phyloP scores from a whole-genome alignment of 306 rosid genomes.

The Cucumis melo region DNA sequence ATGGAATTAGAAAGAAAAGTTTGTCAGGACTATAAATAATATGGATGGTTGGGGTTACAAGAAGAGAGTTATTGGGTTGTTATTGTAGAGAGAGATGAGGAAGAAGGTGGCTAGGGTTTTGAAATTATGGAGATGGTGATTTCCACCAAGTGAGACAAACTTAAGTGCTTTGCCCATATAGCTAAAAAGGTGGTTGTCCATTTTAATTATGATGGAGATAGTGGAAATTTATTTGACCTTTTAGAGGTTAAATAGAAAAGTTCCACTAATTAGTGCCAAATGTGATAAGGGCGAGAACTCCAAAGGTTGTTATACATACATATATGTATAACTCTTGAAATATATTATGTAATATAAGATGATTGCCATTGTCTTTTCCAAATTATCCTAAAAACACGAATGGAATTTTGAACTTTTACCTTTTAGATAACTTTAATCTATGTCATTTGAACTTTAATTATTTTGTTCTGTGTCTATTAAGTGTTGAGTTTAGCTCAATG shows the following conservation, averaged over 20 bases:
- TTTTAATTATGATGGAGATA: not conserved
- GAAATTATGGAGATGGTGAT: conserved; percentile 20
- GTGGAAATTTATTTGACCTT: not conserved
- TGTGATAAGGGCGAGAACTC: not conserved
- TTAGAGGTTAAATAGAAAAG: not conserved
- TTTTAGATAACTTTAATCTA: too few species aligned
- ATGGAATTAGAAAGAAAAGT: not conserved
- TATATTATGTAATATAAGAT: too few species aligned
- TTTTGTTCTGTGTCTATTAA: too few species aligned
- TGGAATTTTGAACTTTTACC: too few species aligned
- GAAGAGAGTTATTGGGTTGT: conserved; percentile 9
- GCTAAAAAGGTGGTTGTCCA: not conserved
- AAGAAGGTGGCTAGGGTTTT: not conserved
- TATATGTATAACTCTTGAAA: too few species aligned
- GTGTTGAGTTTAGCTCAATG: too few species aligned
- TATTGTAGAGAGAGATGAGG: conserved; percentile 27
- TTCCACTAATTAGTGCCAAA: not conserved
- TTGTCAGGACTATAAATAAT: not conserved
- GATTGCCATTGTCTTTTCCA: too few species aligned
- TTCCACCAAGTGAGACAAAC: conserved; percentile 28
- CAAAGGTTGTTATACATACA: not conserved
- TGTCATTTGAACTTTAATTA: too few species aligned
- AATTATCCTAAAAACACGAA: too few species aligned
- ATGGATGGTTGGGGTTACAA: not conserved
- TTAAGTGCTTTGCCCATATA: conserved; percentile 30